These are phyloP conservation scores for Heracleum sosnowskyi DNA, from an alignment of 129 eudicot genomes.

Conservation along the genomic window DNA sequence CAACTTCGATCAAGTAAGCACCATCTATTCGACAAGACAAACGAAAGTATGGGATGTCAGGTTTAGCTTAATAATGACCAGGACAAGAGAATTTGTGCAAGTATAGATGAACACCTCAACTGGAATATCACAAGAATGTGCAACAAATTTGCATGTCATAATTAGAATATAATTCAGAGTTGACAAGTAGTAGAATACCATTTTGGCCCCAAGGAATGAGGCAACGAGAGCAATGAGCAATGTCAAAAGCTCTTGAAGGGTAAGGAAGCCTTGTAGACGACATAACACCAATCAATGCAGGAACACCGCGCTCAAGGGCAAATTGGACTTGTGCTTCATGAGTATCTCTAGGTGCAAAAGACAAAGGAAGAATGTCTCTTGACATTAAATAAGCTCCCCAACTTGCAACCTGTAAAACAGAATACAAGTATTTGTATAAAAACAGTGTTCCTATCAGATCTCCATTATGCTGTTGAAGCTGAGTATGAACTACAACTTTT, in stretches of 20 bases:
- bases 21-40: slow-evolving; percentile 39
- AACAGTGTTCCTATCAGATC: background rate
- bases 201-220: slow-evolving; percentile 92
- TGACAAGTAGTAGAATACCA: slow-evolving; percentile 33
- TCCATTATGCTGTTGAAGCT: background rate
- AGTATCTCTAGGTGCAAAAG: slow-evolving; percentile 93
- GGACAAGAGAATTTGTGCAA: background rate
- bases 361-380: slow-evolving; percentile 65
- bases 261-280: slow-evolving; percentile 90
- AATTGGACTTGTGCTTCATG: slow-evolving; percentile 94
- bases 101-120: background rate
- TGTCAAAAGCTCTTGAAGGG: slow-evolving; percentile 88
- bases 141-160: background rate
- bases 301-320: slow-evolving; percentile 93
- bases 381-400: slow-evolving; percentile 94
- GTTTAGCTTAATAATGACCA: background rate
- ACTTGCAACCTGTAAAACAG: slow-evolving; percentile 64
- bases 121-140: background rate
- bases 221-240: slow-evolving; percentile 99
- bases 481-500: background rate
- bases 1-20: slow-evolving; percentile 78
- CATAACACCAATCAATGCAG: slow-evolving; percentile 81
- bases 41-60: background rate
- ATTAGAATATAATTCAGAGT: too few species aligned
- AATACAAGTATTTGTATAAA: background rate